Conservation (phyloP, 257 asterid species). For the Solanum chiquidenum region DNA sequence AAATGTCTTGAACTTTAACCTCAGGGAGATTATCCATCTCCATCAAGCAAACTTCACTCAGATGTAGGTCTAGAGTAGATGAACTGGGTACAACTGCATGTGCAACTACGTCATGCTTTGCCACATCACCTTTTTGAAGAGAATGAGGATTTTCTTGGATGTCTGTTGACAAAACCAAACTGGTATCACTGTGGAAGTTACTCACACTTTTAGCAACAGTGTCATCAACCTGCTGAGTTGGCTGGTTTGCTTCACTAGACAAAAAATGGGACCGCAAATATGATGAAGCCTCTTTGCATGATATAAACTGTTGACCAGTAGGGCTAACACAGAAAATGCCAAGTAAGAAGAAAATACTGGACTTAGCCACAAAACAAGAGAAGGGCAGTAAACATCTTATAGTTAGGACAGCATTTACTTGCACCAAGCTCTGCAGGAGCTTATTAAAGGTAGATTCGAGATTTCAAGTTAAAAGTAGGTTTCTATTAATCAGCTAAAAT, state of each 20-base stretch:
- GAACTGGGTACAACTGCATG: constrained; percentile 24
- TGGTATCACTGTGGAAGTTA: background rate
- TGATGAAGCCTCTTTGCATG: constrained; percentile 84
- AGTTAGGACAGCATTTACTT: background rate
- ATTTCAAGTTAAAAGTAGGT: background rate
- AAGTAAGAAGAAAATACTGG: background rate
- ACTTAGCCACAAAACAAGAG: background rate
- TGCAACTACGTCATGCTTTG: constrained; percentile 14
- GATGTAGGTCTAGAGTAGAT: constrained; percentile 24
- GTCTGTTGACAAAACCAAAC: constrained; percentile 3
- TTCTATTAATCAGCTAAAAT: background rate
- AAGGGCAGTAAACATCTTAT: background rate
- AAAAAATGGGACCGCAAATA: constrained; percentile 58
- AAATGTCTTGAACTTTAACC: constrained; percentile 70
- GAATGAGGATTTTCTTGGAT: constrained; percentile 42
- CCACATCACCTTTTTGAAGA: constrained; percentile 14
- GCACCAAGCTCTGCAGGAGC: background rate
- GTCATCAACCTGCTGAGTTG: constrained; percentile 28
- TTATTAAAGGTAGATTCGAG: background rate
- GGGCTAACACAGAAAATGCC: constrained; percentile 44
- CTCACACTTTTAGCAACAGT: constrained; percentile 42
- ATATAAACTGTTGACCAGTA: constrained; percentile 64
- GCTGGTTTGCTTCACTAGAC: constrained; percentile 25
- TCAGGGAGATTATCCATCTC: constrained; percentile 83
- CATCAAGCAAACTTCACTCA: constrained; percentile 29